A percentile compares a stretch with the other conserved stretches of the same genome.
Conservation (phyloP, 306 rosid species). For the Cajanus cajan region DNA sequence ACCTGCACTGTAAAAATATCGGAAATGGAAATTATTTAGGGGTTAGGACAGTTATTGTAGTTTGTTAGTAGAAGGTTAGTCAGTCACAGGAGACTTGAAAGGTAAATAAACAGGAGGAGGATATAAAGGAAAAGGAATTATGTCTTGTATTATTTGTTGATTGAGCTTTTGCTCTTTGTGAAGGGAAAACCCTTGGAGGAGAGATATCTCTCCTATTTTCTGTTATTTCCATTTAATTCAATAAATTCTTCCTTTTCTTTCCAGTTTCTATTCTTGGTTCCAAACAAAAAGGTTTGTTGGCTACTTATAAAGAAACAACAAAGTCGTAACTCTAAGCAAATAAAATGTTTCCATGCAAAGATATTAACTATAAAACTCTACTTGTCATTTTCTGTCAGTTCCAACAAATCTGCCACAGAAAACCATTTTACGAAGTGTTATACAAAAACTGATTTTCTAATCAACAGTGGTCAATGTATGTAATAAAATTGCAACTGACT, state of each 20-base stretch:
- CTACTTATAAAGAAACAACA: slow-evolving; percentile 23
- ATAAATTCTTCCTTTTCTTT: not conserved
- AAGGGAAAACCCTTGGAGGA: not conserved
- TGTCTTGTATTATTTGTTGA: not conserved
- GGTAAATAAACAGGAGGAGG: not conserved
- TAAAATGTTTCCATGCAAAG: not conserved
- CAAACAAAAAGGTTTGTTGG: slow-evolving; percentile 27
- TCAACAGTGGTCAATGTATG: not conserved
- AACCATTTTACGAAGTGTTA: not conserved
- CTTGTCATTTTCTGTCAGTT: slow-evolving; percentile 22
- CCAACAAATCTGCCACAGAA: slow-evolving; percentile 23
- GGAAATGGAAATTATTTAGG: not conserved
- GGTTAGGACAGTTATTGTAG: not conserved
- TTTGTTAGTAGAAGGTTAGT: not conserved
- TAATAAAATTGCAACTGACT: slow-evolving; percentile 8
- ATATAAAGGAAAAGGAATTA: not conserved
- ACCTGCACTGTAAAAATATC: slow-evolving; percentile 74
- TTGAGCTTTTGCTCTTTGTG: not conserved
- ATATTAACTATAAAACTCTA: not conserved
- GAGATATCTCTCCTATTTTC: not conserved
- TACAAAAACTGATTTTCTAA: slow-evolving; percentile 1
- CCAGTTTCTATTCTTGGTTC: not conserved
- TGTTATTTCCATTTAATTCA: not conserved
- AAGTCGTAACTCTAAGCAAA: not conserved
- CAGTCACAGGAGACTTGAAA: not conserved